Percentiles rank a stretch among this genome's conserved stretches.
Conservation (phyloP, 768 basidiomycete species). For the Neoboletus brunneissimus region DNA sequence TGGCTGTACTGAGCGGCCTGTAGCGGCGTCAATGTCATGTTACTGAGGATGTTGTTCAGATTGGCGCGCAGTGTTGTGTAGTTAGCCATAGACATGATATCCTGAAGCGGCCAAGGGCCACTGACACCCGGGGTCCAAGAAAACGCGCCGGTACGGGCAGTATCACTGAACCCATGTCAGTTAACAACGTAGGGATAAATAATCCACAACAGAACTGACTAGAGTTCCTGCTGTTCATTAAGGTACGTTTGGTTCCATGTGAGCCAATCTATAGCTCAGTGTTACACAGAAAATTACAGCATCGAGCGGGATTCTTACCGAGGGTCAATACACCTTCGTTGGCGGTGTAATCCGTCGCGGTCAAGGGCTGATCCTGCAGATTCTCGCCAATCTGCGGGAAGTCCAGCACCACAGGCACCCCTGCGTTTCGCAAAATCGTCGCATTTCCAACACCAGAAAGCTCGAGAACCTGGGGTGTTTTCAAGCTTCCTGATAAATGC, state of each 20-base stretch:
- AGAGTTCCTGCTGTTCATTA: background rate
- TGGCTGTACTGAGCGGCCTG: background rate
- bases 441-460: background rate
- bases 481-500: background rate
- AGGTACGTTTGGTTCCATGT: background rate
- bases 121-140: background rate
- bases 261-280: background rate
- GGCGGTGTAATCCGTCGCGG: background rate
- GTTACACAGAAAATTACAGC: background rate
- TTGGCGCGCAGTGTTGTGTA: background rate
- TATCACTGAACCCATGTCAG: background rate
- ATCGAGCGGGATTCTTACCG: background rate
- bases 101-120: background rate
- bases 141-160: background rate
- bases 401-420: background rate
- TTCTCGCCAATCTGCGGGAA: constrained; percentile 1
- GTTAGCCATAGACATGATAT: background rate
- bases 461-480: background rate
- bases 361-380: background rate
- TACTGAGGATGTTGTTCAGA: background rate
- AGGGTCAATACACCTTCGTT: background rate
- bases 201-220: background rate
- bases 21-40: background rate
- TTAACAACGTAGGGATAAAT: background rate
- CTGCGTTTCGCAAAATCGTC: background rate